These are phyloP conservation scores for Pseudohalonectria lignicola DNA, from an alignment of 2,329 filamentous ascomycete genomes.

Conservation along the genomic window DNA sequence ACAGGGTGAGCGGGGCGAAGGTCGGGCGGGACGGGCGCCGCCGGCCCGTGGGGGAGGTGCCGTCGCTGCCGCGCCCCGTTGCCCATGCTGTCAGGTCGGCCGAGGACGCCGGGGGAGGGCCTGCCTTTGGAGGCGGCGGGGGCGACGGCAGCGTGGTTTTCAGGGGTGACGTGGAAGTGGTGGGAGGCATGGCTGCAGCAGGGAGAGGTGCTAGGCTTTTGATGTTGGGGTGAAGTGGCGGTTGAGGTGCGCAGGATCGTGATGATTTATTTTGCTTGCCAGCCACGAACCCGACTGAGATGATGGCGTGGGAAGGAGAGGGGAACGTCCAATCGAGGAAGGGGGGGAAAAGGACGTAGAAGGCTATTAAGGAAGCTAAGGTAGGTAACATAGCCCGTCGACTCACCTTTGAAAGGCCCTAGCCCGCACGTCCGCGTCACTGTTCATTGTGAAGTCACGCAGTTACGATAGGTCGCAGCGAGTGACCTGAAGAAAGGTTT, in stretches of 20 bases:
- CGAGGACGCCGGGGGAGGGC: slow-evolving; percentile 21
- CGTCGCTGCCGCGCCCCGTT: not conserved
- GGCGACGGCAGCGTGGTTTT: slow-evolving; percentile 39
- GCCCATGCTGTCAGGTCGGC: not conserved
- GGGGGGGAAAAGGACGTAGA: not conserved
- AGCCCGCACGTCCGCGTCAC: not conserved
- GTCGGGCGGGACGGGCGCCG: slow-evolving; percentile 2
- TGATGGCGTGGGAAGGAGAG: not conserved
- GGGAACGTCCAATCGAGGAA: not conserved
- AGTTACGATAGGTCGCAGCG: too few relatives aligned
- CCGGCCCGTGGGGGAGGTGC: not conserved
- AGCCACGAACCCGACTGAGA: too few relatives aligned
- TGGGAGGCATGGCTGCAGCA: too few relatives aligned
- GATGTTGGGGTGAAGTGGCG: too few relatives aligned
- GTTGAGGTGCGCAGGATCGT: slow-evolving; percentile 26
- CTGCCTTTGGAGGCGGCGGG: slow-evolving; percentile 51
- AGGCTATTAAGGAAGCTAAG: not conserved
- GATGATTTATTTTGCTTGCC: too few relatives aligned
- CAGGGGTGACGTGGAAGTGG: slow-evolving; percentile 48
- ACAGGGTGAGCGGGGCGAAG: not conserved
- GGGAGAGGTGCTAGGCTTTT: too few relatives aligned
- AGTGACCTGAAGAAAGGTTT: too few relatives aligned
- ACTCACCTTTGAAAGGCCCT: slow-evolving; percentile 1
- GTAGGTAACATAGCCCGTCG: not conserved
- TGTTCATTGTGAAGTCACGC: not conserved